phyloP scores from a whole-genome alignment of 2,329 filamentous ascomycete species.

The Colletotrichum zoysiae region DNA sequence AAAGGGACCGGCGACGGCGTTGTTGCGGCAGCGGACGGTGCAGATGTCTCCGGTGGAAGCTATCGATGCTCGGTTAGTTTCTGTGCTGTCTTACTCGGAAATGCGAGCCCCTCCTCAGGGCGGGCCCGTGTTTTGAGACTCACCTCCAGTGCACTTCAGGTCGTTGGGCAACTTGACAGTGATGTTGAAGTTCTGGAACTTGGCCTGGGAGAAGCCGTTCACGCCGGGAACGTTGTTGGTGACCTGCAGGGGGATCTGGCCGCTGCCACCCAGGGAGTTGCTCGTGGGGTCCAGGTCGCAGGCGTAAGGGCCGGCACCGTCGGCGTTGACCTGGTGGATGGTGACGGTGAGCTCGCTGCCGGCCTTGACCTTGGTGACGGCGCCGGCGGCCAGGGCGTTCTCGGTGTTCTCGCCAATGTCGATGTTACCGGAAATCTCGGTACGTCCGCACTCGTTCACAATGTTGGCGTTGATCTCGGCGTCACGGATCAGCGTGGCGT shows the following conservation, averaged over 20 bases:
- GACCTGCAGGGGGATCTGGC: slow-evolving; percentile 62
- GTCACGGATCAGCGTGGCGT: slow-evolving; percentile 73
- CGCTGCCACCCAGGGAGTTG: slow-evolving; percentile 58
- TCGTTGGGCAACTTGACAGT: slow-evolving; percentile 64
- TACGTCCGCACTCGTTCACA: slow-evolving; percentile 73
- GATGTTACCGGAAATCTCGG: slow-evolving; percentile 71
- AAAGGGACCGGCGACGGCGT: slow-evolving; percentile 67
- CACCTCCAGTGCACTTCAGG: slow-evolving; percentile 64
- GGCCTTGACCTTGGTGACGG: slow-evolving; percentile 63
- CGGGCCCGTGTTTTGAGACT: slow-evolving; percentile 43
- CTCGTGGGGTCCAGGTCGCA: slow-evolving; percentile 66
- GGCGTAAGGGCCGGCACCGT: slow-evolving; percentile 66
- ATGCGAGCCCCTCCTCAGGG: not conserved
- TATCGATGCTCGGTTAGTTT: slow-evolving; percentile 43
- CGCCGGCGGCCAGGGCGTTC: slow-evolving; percentile 58
- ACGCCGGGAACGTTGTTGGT: slow-evolving; percentile 70
- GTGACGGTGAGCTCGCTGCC: slow-evolving; percentile 61
- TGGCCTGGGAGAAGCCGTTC: slow-evolving; percentile 69
- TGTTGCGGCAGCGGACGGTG: slow-evolving; percentile 71
- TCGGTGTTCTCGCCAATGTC: slow-evolving; percentile 70
- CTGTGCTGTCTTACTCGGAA: too few relatives aligned
- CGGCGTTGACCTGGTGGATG: slow-evolving; percentile 67
- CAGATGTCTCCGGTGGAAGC: slow-evolving; percentile 69
- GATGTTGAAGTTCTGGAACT: slow-evolving; percentile 68
- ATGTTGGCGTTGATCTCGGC: slow-evolving; percentile 64